Evolutionary conservation across 441 rosid species (phyloP), one percentile per base, ranked within the genome.

Genomic region (Populus tomentosa): DNA sequence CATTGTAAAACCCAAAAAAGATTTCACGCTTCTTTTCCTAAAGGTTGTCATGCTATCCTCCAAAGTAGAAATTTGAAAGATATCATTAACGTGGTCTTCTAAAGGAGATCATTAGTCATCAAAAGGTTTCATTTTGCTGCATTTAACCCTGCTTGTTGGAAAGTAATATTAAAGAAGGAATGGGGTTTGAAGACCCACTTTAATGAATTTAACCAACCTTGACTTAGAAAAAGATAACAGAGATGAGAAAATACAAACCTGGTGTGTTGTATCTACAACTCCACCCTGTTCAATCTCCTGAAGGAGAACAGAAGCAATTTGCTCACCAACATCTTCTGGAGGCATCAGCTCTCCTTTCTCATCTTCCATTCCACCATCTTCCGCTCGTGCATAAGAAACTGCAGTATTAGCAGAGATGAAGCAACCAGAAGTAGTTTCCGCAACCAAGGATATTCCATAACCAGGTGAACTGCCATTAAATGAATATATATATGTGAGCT

Each of bases 261-360:
- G 97, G 84, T 93, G 97, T 53, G 97, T 77, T 40, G 97, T 91
- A 83, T 95, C 98, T 62, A 93, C 97, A 53, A 95, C 97, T 81
- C 99, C 99, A 40, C 98, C 97, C 79, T 86, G 93, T 84, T 89
- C 95, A 79, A 95, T 85, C 89, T 95, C 97, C 28, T 90, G 84
- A 69, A 92, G 99, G 70, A 95, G 94, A 88, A 85, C 71, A 28
- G 93, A 88, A 66, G 97, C 98, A 79, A 86, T 80, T 79, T 89
- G 88, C 87, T 80, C 90, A 7, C 97, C 98, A 11, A 95, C 90
- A 75, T 88, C 91, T 76, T 85, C 91, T 6, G 95, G 88, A 73
- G 96, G 94, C 64, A 53, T 77, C 81, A 91, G 76, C 53, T 87
- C 90, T 84, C 84, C 78, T 85, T 83, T 91, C 80, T 89, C 92